Evolutionary conservation across 1,139 yeast species (phyloP).

Genomic region (Wickerhamomyces sp.): DNA sequence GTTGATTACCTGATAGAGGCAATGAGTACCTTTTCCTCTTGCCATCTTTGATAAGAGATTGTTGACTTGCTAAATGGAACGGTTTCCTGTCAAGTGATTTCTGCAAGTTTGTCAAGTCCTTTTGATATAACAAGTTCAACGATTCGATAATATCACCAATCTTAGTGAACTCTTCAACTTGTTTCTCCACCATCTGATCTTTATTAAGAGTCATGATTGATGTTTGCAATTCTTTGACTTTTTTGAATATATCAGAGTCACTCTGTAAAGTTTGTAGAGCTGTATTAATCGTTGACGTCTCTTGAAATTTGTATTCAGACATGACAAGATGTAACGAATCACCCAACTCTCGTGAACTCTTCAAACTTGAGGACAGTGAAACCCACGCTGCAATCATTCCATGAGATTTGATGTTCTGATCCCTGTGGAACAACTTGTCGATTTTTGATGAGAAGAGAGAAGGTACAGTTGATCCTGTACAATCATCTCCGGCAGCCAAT

Average conservation of each 20-base stretch:
- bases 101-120: constrained; percentile 9
- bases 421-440: neutral
- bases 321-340: constrained; percentile 1
- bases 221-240: constrained; percentile 14
- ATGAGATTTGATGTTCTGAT: too few species aligned
- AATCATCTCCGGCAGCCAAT: too few species aligned
- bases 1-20: constrained; percentile 5
- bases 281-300: too few species aligned
- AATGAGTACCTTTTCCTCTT: constrained; percentile 18
- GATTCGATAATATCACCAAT: constrained; percentile 12
- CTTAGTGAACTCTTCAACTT: constrained; percentile 11
- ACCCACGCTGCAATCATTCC: neutral
- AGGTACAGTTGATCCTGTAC: too few species aligned
- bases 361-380: constrained; percentile 1
- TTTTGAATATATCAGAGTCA: constrained; percentile 7
- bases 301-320: neutral
- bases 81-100: constrained; percentile 12
- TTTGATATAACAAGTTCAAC: constrained; percentile 10
- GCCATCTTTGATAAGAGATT: constrained; percentile 1
- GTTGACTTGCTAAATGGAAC: constrained; percentile 11
- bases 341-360: neutral
- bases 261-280: neutral
- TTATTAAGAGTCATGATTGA: constrained; percentile 11
- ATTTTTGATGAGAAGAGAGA: neutral
- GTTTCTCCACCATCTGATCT: constrained; percentile 9